phyloP scores from a whole-genome alignment of 192 early-diverging fungal species.

The Cetraspora pellucida region DNA sequence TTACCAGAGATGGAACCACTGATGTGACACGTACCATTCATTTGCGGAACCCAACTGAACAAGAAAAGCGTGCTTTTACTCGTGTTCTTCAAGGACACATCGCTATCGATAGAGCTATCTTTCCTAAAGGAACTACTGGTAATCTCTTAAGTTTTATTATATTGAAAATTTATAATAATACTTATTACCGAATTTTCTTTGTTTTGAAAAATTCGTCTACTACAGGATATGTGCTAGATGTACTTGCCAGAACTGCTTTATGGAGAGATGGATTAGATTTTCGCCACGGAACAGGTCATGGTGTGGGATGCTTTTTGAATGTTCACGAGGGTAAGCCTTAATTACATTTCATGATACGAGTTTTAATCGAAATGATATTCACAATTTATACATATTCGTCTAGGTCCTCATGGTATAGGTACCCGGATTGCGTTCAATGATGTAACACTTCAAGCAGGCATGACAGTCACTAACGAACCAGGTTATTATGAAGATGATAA shows the following conservation, averaged over 20 bases:
- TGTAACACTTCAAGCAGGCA: constrained; percentile 78
- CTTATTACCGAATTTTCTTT: background rate
- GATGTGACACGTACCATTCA: constrained; percentile 96
- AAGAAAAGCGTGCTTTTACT: constrained; percentile 92
- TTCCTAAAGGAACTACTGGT: constrained; percentile 80
- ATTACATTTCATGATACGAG: background rate
- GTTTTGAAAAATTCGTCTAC: background rate
- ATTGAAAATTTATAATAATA: background rate
- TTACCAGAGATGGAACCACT: constrained; percentile 82
- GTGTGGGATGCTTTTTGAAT: constrained; percentile 94
- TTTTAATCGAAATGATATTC: background rate
- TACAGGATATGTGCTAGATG: constrained; percentile 85
- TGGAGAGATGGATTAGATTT: constrained; percentile 95
- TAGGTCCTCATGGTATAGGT: constrained; percentile 89
- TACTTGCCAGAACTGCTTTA: constrained; percentile 80
- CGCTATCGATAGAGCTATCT: constrained; percentile 83
- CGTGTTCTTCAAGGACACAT: constrained; percentile 99
- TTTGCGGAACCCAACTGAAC: constrained; percentile 79
- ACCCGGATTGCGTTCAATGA: constrained; percentile 75
- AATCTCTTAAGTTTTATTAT: constrained; percentile 18
- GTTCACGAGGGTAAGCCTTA: constrained; percentile 73
- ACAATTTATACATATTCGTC: background rate
- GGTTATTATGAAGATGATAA: constrained; percentile 97
- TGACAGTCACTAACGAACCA: constrained; percentile 97
- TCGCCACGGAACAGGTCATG: constrained; percentile 98